Percentiles rank a stretch among this genome's conserved stretches.
These are phyloP conservation scores for Malbranchea zuffiana DNA, from an alignment of 2,329 filamentous ascomycete species.

Conservation along the genomic window DNA sequence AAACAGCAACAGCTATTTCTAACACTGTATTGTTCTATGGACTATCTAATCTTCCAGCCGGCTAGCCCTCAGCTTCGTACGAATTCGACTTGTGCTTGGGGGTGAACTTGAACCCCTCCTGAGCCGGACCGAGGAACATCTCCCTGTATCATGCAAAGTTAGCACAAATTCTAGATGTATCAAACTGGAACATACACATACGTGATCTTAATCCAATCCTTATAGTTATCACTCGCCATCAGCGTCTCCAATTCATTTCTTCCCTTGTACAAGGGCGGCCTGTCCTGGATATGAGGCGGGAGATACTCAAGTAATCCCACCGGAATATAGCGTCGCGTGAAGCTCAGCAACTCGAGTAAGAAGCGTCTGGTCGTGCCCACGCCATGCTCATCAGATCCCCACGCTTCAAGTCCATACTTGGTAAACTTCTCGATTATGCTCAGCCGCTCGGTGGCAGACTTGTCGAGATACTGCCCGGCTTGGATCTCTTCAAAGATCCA, in stretches of 20 bases:
- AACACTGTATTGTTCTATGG: too few species aligned
- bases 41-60: too few species aligned
- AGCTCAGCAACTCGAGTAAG: slow-evolving; percentile 90
- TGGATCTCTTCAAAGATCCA: slow-evolving; percentile 98
- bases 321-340: slow-evolving; percentile 83
- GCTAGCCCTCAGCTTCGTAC: slow-evolving; percentile 56
- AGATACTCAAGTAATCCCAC: slow-evolving; percentile 78
- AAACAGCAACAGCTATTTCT: too few species aligned
- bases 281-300: slow-evolving; percentile 78
- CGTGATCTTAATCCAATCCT: slow-evolving; percentile 98
- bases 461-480: slow-evolving; percentile 86
- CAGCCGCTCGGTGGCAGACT: slow-evolving; percentile 78
- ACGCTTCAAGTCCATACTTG: slow-evolving; percentile 80
- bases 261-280: slow-evolving; percentile 72
- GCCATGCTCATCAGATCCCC: slow-evolving; percentile 91
- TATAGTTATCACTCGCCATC: slow-evolving; percentile 79
- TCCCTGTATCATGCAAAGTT: slow-evolving; percentile 49
- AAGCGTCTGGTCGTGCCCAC: slow-evolving; percentile 85
- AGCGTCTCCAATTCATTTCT: slow-evolving; percentile 90
- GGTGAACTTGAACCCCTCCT: slow-evolving; percentile 83
- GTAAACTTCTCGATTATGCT: slow-evolving; percentile 79
- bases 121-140: slow-evolving; percentile 90
- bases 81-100: slow-evolving; percentile 96
- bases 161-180: slow-evolving; percentile 4
- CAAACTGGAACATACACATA: slow-evolving; percentile 37